Conservation (phyloP, 2,329 filamentous ascomycete species). For the Trichophyton mentagrophytes region DNA sequence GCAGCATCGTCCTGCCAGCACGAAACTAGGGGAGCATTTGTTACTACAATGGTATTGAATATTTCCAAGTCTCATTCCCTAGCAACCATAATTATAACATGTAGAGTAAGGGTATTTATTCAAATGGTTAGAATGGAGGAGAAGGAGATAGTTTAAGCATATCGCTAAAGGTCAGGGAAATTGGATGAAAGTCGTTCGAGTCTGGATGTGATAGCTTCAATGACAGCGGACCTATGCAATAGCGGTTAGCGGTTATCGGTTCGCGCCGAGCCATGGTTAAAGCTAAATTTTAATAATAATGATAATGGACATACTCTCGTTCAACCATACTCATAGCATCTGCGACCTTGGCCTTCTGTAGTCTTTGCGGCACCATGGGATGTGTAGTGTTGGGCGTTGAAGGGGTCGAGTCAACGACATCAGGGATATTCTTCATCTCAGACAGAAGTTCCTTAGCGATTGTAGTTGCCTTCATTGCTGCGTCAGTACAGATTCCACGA, state of each 20-base stretch:
- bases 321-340: slow-evolving; percentile 41
- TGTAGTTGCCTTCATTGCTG: slow-evolving; percentile 23
- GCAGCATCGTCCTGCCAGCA: no score
- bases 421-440: slow-evolving; percentile 22
- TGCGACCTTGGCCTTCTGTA: slow-evolving; percentile 35
- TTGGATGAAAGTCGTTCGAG: slow-evolving; percentile 29
- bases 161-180: slow-evolving; percentile 10
- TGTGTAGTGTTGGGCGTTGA: slow-evolving; percentile 16
- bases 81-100: not conserved
- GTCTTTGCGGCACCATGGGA: slow-evolving; percentile 27
- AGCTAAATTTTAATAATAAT: not conserved
- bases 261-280: no score
- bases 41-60: no score
- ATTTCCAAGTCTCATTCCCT: no score
- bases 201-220: slow-evolving; percentile 32
- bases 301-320: slow-evolving; percentile 29
- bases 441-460: slow-evolving; percentile 27
- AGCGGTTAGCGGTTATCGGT: not conserved
- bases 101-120: not conserved
- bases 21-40: not conserved
- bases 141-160: not conserved
- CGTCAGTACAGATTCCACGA: not conserved
- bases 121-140: not conserved
- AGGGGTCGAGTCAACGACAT: slow-evolving; percentile 20
- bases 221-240: slow-evolving; percentile 28